Conservation (phyloP, 805 yeast species). For the Yarrowia alimentaria region DNA sequence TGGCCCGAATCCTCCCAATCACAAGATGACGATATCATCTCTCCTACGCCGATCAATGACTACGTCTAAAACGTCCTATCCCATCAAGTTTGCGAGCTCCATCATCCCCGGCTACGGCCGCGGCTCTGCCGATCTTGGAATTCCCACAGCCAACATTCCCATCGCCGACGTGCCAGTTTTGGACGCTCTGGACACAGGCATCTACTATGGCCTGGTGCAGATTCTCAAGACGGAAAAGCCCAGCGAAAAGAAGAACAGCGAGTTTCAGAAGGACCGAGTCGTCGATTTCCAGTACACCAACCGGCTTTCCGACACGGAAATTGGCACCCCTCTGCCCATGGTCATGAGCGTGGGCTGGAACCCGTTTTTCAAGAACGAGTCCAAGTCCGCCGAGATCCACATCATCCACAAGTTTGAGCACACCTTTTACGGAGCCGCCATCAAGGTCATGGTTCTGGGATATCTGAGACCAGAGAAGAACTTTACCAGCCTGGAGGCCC, state of each 20-base stretch:
- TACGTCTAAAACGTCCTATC: neutral
- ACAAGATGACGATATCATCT: neutral
- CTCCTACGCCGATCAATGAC: neutral
- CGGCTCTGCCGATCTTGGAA: slow-evolving; percentile 89
- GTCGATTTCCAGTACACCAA: slow-evolving; percentile 65
- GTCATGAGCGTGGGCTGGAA: slow-evolving; percentile 97
- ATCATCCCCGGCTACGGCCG: slow-evolving; percentile 86
- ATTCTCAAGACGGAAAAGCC: slow-evolving; percentile 21
- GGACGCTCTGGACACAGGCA: slow-evolving; percentile 60
- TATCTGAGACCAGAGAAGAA: slow-evolving; percentile 88
- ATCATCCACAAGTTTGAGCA: slow-evolving; percentile 65
- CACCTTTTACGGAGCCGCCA: slow-evolving; percentile 76
- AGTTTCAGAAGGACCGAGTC: slow-evolving; percentile 30
- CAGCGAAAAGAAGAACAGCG: slow-evolving; percentile 24
- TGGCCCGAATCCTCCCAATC: neutral
- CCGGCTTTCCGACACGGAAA: slow-evolving; percentile 43
- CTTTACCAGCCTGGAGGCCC: slow-evolving; percentile 78
- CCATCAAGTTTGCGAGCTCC: slow-evolving; percentile 15
- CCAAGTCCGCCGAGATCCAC: slow-evolving; percentile 81
- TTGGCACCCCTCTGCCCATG: slow-evolving; percentile 64
- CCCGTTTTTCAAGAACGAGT: slow-evolving; percentile 79
- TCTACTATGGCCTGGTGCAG: slow-evolving; percentile 79
- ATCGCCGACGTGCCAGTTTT: slow-evolving; percentile 44
- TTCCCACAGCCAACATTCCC: slow-evolving; percentile 92
- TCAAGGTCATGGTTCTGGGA: slow-evolving; percentile 73